Base-by-base conservation (phyloP, 805 yeast species). In the Yarrowia osloensis region DNA sequence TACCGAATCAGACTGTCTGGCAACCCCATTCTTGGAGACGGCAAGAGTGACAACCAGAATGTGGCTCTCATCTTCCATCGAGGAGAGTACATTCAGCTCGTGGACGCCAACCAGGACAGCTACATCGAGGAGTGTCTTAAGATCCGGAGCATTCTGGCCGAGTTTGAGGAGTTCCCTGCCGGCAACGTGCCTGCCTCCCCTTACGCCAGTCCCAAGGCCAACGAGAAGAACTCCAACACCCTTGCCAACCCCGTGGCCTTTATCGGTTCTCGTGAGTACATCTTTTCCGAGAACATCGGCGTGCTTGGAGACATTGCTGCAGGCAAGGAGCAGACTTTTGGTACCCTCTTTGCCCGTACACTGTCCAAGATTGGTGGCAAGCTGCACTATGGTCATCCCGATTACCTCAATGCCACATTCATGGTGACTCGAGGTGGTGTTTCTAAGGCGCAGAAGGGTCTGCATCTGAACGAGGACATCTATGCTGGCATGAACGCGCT, bases 401-500 rank as follows among this genome's bases (percentile, higher is more conserved):
- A 90, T 77, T 88, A 90, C 77, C 79, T 90, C 72, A 89, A 89
- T 72, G 83, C 86, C 12, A 80, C 88, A 1, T 90, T 87, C 74
- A 88, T 90, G 93, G 85, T 90, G 4, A 89, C 95, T 1, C 81
- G 96, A 77, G 96, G 96, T 35, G 96, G 96, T 67, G 91, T 89
- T 28, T 89, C 95, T 0, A 90, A 90, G 75, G 92, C 94, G 12
- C 95, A 90, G 74, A 87, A 86, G 72, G 94, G 95, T 7, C 80
- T 90, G 69, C 95, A 90, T 75, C 81, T 90, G 75, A 90, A 90
- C 75, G 96, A 90, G 76, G 96, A 90, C 78, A 89, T 90, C 62
- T 90, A 89, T 76, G 95, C 95, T 26, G 96, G 95, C 67, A 90
- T 90, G 86, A 89, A 84, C 75, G 94, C 92, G 2, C 73, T 88